Evolutionary conservation across 352 stramenopile species (phyloP).

Genomic region (Pythium rhizo-oryzae): DNA sequence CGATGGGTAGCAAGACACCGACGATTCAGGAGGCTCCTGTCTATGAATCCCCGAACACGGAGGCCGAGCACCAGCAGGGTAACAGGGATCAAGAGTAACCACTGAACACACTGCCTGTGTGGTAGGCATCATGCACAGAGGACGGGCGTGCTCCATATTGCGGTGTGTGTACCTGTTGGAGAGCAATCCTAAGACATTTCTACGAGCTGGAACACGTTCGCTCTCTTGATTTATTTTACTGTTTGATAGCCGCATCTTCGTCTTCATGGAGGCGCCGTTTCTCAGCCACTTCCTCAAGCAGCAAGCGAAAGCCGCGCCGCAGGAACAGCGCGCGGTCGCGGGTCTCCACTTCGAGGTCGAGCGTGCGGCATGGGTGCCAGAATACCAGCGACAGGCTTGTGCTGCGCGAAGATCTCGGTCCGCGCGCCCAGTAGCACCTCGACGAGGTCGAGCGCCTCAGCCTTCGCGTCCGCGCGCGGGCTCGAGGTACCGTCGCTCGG

Average conservation of each 20-base stretch:
- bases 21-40: neutral
- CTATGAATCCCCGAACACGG: neutral
- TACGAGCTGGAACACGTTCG: too few species aligned
- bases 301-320: constrained; percentile 58
- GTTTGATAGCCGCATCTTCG: neutral
- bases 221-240: neutral
- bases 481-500: constrained; percentile 33
- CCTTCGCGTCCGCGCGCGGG: constrained; percentile 49
- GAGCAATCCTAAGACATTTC: too few species aligned
- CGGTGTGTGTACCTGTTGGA: too few species aligned
- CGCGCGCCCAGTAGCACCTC: constrained; percentile 48
- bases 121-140: too few species aligned
- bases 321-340: constrained; percentile 47
- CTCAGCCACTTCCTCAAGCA: constrained; percentile 47
- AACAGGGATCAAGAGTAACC: too few species aligned
- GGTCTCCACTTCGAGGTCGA: constrained; percentile 67
- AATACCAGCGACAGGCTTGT: constrained; percentile 69
- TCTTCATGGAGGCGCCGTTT: constrained; percentile 31
- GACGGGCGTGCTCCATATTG: too few species aligned
- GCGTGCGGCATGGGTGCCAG: constrained; percentile 65
- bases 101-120: too few species aligned
- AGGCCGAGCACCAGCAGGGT: too few species aligned
- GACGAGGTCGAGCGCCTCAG: constrained; percentile 54
- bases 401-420: constrained; percentile 51
- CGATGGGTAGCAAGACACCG: neutral